A percentile compares a stretch with the other conserved stretches of the same genome.
phyloP scores from a whole-genome alignment of 345 rosid species.

The Euclidium syriacum region DNA sequence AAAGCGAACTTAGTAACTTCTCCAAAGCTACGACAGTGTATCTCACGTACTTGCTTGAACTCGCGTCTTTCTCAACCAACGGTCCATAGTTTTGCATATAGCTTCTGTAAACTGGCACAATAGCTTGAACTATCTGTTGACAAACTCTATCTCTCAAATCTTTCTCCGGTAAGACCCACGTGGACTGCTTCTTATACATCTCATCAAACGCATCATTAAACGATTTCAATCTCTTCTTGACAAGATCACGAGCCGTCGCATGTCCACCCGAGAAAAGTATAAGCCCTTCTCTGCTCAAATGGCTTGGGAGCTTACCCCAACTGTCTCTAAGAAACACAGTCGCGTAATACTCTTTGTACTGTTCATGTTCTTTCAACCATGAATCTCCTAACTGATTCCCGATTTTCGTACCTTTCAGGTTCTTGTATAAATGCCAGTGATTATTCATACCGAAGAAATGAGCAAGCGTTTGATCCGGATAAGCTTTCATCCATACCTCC shows the following conservation, averaged over 20 bases:
- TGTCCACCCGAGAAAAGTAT: conserved; percentile 97
- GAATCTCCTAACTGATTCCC: conserved; percentile 76
- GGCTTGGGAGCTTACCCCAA: conserved; percentile 89
- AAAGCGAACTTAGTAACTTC: conserved; percentile 73
- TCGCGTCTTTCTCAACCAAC: conserved; percentile 80
- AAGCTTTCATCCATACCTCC: conserved; percentile 78
- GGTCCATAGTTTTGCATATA: conserved; percentile 99
- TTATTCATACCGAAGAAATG: conserved; percentile 81
- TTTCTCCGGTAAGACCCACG: conserved; percentile 69
- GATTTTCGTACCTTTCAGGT: conserved; percentile 75
- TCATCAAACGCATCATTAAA: conserved; percentile 94
- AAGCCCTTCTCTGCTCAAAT: conserved; percentile 92
- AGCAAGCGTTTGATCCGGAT: conserved; percentile 55
- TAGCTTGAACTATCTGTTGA: conserved; percentile 67
- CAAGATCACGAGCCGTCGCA: conserved; percentile 99
- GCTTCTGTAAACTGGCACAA: conserved; percentile 89
- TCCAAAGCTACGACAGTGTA: conserved; percentile 84
- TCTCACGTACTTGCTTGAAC: conserved; percentile 81
- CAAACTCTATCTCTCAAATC: conserved; percentile 89
- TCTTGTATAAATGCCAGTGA: conserved; percentile 86
- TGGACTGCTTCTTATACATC: conserved; percentile 69
- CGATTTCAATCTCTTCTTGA: conserved; percentile 78
- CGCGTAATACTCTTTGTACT: conserved; percentile 63
- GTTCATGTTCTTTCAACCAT: conserved; percentile 87
- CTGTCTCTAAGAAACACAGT: conserved; percentile 68